phyloP scores from a whole-genome alignment of 768 basidiomycete species.

The Leccinum obscurum region DNA sequence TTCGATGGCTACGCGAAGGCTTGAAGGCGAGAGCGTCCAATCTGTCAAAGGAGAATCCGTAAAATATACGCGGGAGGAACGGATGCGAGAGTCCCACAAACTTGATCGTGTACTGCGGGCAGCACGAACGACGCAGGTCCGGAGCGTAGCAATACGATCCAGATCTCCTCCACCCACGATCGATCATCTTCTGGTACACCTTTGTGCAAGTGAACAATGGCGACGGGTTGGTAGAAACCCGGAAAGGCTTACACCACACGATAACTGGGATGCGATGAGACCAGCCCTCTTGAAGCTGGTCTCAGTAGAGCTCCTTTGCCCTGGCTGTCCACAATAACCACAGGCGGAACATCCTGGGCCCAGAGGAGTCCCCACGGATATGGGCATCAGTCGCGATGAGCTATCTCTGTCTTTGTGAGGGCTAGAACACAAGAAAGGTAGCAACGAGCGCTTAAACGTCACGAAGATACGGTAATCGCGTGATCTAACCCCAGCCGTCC shows the following conservation, averaged over 20 bases:
- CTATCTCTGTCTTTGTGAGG: not conserved
- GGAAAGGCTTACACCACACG: slow-evolving; percentile 46
- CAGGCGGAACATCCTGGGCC: slow-evolving; percentile 45
- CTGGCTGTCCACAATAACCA: slow-evolving; percentile 67
- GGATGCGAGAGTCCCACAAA: slow-evolving; percentile 33
- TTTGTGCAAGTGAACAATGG: slow-evolving; percentile 29
- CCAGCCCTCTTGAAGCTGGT: slow-evolving; percentile 52
- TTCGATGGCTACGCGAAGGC: slow-evolving; percentile 72
- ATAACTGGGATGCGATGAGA: slow-evolving; percentile 49
- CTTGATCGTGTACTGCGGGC: slow-evolving; percentile 95
- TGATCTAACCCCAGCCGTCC: slow-evolving; percentile 76
- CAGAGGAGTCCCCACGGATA: slow-evolving; percentile 31
- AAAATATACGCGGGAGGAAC: slow-evolving; percentile 14
- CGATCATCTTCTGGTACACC: slow-evolving; percentile 82
- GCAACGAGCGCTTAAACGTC: not conserved
- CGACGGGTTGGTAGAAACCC: not conserved
- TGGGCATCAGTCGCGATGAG: slow-evolving; percentile 17
- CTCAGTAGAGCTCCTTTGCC: slow-evolving; percentile 39
- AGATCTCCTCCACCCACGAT: slow-evolving; percentile 83
- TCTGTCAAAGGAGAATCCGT: slow-evolving; percentile 37
- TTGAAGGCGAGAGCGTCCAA: slow-evolving; percentile 67
- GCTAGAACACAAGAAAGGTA: not conserved
- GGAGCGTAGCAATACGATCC: slow-evolving; percentile 89
- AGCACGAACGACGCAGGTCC: slow-evolving; percentile 78
- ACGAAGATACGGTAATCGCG: not conserved